Base-by-base conservation (phyloP, 768 basidiomycete species). In the Panaeolus papilionaceus region DNA sequence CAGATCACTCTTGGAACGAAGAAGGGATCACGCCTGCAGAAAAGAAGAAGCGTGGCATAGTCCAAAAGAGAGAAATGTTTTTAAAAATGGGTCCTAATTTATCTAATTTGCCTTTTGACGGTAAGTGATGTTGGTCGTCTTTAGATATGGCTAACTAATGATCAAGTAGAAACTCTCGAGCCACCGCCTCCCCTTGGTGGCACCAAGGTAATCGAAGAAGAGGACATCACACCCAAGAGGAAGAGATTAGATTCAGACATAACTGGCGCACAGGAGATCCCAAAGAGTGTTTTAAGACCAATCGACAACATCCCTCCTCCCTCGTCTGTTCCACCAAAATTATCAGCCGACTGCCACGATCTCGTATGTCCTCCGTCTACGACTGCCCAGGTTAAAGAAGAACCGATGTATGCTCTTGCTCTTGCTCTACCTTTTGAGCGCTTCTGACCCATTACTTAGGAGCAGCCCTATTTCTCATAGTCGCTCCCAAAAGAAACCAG, bases 1-100 rank as follows among this genome's bases (percentile, higher is more conserved):
- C 84, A 44, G 71, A 79, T 14, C 75, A 72, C 18, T 67, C 75
- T n/a, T 63, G 69, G 16, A 74, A 74, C n/a, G 75, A 71, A 49
- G 66, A 74, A 7, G 68, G 66, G 18, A 64, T 81, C 28, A 76
- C 75, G 9, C 68, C 66, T 8, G 74, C 72, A 33, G 77, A 83
- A 64, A 76, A 75, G 38, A 75, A 62, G 26, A 73, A 69, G n/a
- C 69, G 69, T 28, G 74, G 16, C 47, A 61, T 72, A n/a, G 67
- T 67, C 62, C 65, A 67, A 64, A 79, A 74, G 68, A 75, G 70
- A 54, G 66, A 69, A 64, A 71, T 72, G 40, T 61, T 78, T 66
- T 66, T 67, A 65, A 73, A 77, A 65, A 64, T 73, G 11, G 74
- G 70, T 6, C 69, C 68, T n/a, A 65, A 71, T 38, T 45, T 69